Base-by-base conservation (phyloP, 495 filamentous ascomycete genomes). In the Neurospora sp. region DNA sequence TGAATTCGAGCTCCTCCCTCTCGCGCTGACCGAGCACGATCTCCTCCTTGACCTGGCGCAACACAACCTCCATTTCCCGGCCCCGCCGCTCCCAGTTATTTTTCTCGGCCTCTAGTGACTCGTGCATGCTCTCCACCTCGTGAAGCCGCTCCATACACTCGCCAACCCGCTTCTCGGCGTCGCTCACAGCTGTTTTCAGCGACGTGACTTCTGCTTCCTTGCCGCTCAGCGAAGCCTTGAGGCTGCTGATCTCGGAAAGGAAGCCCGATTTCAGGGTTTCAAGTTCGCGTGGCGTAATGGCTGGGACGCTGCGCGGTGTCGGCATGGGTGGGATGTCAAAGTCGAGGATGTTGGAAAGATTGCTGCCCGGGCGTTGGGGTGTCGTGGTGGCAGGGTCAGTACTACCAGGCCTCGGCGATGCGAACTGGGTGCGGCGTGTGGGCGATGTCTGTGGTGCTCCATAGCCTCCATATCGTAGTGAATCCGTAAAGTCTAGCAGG, bases 151-250 rank as follows among this genome's bases (percentile, higher is more conserved):
- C 94, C 81, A 92, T 83, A 69, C 90, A 90, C 81, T 96, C 91
- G 17, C 93, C 94, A 35, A 95, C 94, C n/a, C 94, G 89, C 75
- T 92, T 89, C 82, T 99, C 96, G 3, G 96, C 94, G 79, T 97
- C 93, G 20, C 86, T 86, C 59, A 98, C 89, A 12, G 96, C 93
- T 44, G 89, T 88, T 78, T 96, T 97, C 42, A 98, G 88, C 71
- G 89, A 92, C 16, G 87, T 82, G 68, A 94, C 92, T 77, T 99
- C 94, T 14, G 94, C 95, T 77, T 98, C 95, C 76, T 93, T 94
- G 42, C 96, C 96, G 72, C 88, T 92, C 10, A 99, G 88, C 20
- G 91, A 92, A 5, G 96, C 96, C 74, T 91, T 94, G 40, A 99
- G 87, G 27, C 91, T 93, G 69, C 91, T 94, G 70, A 99, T 94